Base-by-base conservation (phyloP, 495 filamentous ascomycete genomes). In the Daldinia childiae region DNA sequence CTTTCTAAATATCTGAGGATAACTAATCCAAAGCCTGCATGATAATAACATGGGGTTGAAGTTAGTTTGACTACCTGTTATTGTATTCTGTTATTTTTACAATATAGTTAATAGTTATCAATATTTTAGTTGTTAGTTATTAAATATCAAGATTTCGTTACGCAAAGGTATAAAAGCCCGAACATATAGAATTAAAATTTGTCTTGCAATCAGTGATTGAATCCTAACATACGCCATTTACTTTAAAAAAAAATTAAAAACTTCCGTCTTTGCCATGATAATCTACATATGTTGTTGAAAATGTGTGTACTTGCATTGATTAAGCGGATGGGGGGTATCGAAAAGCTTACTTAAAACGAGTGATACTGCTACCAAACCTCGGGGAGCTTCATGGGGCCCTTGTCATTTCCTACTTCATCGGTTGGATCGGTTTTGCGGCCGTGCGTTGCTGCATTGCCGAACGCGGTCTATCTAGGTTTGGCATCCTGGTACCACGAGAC, bases 361-460 rank as follows among this genome's bases (percentile, higher is more conserved):
- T 21, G n/a, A 24, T 1, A 24, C 11, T 52, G 50, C 50, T 52
- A 52, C 50, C 21, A 52, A 27, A 15, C n/a, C 26, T 52, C 21
- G 24, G 62, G 56, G 39, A 68, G 12, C 59, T 69, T 52, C 51
- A 62, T 26, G 65, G 65, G 12, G 30, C n/a, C 64, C 70, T 51
- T 65, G 65, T 52, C 34, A 8, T 39, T 38, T 64, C 36, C 60
- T 60, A 27, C 64, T 43, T 56, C 34, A 64, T 72, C 59, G 48
- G 59, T 50, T 72, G 48, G 64, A 19, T 29, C 60, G 65, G 61
- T 61, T 55, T 58, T 43, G 12, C 17, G 50, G 26, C 66, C 62
- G 71, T 73, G 71, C 66, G 71, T 50, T 30, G 45, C 62, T 69
- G 71, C 71, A 73, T 66, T 61, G 43, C 70, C 65, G 65, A 62